Evolutionary conservation across 257 asterid species (phyloP).

Genomic region (Solanum gandarillasii): DNA sequence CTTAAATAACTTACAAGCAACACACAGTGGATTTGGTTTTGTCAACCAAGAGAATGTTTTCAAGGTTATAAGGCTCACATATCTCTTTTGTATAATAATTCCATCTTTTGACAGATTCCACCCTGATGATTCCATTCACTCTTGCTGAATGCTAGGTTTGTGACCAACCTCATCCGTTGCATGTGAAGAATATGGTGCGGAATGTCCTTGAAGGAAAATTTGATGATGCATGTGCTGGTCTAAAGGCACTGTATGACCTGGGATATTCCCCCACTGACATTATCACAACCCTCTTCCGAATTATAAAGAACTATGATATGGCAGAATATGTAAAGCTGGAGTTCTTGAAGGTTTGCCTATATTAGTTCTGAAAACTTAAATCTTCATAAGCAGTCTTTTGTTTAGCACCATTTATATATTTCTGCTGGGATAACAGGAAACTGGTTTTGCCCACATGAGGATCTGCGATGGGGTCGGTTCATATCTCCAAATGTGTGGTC

Average conservation of each 20-base stretch:
- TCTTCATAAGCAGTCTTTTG: not conserved
- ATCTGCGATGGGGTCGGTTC: constrained; percentile 95
- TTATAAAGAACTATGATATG: constrained; percentile 84
- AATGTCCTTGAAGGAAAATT: constrained; percentile 84
- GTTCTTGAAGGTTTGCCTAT: constrained; percentile 65
- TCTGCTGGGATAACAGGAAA: constrained; percentile 41
- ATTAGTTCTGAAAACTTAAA: not conserved
- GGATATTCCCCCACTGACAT: constrained; percentile 98
- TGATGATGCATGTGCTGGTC: constrained; percentile 81
- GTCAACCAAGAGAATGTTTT: constrained; percentile 96
- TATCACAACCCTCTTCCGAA: constrained; percentile 90
- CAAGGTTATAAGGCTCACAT: constrained; percentile 43
- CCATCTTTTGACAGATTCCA: not conserved
- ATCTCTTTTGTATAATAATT: not conserved
- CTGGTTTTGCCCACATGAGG: constrained; percentile 98
- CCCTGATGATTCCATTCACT: not conserved
- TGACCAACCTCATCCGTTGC: constrained; percentile 98
- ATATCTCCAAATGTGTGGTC: constrained; percentile 87
- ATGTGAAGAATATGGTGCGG: constrained; percentile 83
- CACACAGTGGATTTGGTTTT: constrained; percentile 88
- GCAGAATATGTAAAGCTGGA: constrained; percentile 88
- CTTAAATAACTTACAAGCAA: constrained; percentile 93
- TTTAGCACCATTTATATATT: not conserved
- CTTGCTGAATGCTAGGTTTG: constrained; percentile 49
- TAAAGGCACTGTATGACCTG: constrained; percentile 85